Evolutionary conservation across 768 basidiomycete genomes (phyloP).

Genomic region (Termitomyces sp.): DNA sequence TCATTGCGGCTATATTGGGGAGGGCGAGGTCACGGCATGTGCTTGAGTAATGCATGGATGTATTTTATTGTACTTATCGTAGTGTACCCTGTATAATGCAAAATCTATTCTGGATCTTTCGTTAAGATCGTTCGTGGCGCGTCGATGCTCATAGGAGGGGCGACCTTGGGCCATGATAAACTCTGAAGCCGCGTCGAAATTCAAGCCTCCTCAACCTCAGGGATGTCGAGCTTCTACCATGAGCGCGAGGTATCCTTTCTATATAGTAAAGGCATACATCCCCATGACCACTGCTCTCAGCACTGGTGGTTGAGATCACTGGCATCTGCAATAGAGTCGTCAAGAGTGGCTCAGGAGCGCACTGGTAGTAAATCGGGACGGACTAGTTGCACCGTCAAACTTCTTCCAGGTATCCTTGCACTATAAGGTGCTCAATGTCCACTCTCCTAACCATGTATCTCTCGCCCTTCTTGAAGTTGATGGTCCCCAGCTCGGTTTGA

Average conservation of each 20-base stretch:
- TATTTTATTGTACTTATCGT: not conserved
- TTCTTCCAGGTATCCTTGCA: constrained; percentile 91
- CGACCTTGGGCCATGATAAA: not conserved
- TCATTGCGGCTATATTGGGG: constrained; percentile 60
- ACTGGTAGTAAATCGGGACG: not conserved
- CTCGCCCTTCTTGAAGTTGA: constrained; percentile 89
- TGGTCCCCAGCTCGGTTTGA: constrained; percentile 86
- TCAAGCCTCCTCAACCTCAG: not conserved
- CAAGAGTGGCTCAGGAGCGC: not conserved
- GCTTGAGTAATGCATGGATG: not conserved
- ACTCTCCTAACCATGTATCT: constrained; percentile 85
- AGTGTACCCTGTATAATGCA: not conserved
- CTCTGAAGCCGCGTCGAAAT: not conserved
- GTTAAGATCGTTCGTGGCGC: no score
- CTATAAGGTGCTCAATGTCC: constrained; percentile 92
- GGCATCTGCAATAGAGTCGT: not conserved
- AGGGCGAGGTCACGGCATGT: constrained; percentile 31
- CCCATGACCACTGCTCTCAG: not conserved
- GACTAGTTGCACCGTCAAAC: constrained; percentile 38
- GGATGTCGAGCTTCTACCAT: not conserved
- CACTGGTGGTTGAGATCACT: not conserved
- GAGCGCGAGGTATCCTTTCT: not conserved
- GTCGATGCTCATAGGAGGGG: not conserved
- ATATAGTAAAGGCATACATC: not conserved
- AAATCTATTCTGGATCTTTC: not conserved